Conservation (phyloP, 208 protist species). For the Acanthamoeba healyi region DNA sequence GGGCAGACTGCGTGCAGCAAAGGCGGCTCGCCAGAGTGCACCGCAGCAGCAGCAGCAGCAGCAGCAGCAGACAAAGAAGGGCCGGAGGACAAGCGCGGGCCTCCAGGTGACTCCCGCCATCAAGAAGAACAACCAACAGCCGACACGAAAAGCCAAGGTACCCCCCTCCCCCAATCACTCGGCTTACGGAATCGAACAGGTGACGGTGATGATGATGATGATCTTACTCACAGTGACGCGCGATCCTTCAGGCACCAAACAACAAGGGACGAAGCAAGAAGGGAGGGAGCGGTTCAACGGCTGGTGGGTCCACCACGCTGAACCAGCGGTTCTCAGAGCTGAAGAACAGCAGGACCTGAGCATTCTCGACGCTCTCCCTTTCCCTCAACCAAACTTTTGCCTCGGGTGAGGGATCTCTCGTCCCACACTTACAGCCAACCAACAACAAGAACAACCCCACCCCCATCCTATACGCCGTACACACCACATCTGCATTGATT, state of each 20-base stretch:
- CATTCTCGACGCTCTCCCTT: neutral
- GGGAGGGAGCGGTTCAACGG: neutral
- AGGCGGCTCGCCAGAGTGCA: too few relatives aligned
- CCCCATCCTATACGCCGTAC: too few relatives aligned
- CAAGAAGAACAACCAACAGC: slow-evolving; percentile 22
- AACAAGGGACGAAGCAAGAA: neutral
- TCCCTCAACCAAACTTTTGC: neutral
- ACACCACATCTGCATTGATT: too few relatives aligned
- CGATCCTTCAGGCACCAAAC: neutral
- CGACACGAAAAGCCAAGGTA: slow-evolving; percentile 26
- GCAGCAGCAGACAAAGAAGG: neutral
- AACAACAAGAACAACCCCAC: too few relatives aligned
- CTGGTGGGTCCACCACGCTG: neutral
- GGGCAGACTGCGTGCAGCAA: neutral
- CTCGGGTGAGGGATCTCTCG: too few relatives aligned
- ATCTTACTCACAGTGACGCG: too few relatives aligned
- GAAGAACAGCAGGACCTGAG: neutral
- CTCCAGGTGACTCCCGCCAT: neutral
- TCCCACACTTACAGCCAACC: too few relatives aligned
- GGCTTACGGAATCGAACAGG: too few relatives aligned
- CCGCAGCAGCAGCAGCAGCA: too few relatives aligned
- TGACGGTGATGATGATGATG: too few relatives aligned
- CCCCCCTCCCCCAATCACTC: too few relatives aligned
- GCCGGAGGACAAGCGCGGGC: neutral
- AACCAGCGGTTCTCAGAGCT: neutral